phyloP scores from a whole-genome alignment of 192 early-diverging fungal genomes.

The Hyaloraphidium curvatum region DNA sequence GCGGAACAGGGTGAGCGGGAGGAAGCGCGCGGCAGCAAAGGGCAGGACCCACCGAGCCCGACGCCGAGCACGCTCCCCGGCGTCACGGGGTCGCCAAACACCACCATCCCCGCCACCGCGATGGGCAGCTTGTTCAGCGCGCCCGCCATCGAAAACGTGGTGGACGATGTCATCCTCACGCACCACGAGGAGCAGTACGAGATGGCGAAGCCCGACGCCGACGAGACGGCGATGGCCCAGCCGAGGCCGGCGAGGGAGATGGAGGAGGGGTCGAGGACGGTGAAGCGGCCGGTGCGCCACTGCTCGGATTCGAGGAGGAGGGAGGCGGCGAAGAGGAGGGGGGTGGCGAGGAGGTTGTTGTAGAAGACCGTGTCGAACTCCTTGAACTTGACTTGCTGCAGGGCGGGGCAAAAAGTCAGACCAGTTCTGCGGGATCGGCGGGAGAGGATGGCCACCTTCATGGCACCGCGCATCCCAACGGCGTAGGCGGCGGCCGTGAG shows the following conservation, averaged over 20 bases:
- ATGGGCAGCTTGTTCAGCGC: slow-evolving; percentile 97
- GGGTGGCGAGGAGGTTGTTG: slow-evolving; percentile 82
- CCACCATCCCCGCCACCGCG: slow-evolving; percentile 82
- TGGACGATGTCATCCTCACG: slow-evolving; percentile 52
- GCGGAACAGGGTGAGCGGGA: background rate
- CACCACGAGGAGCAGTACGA: slow-evolving; percentile 70
- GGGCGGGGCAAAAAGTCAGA: no score
- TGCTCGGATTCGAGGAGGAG: slow-evolving; percentile 14
- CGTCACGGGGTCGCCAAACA: slow-evolving; percentile 75
- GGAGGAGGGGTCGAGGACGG: background rate
- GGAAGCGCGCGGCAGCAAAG: background rate
- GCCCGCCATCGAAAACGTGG: slow-evolving; percentile 91
- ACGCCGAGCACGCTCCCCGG: slow-evolving; percentile 70
- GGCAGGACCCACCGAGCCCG: slow-evolving; percentile 38
- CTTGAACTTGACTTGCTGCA: slow-evolving; percentile 84
- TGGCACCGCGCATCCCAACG: slow-evolving; percentile 75
- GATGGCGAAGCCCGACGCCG: slow-evolving; percentile 74
- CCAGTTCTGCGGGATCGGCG: no score
- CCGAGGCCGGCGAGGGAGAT: slow-evolving; percentile 27
- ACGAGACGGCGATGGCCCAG: slow-evolving; percentile 53
- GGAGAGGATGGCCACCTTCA: no score
- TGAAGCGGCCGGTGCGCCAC: background rate
- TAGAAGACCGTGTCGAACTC: slow-evolving; percentile 98
- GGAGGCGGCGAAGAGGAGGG: slow-evolving; percentile 27
- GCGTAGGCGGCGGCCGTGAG: slow-evolving; percentile 69